Base-by-base conservation (phyloP, 345 rosid genomes). In the Acer saccharum region DNA sequence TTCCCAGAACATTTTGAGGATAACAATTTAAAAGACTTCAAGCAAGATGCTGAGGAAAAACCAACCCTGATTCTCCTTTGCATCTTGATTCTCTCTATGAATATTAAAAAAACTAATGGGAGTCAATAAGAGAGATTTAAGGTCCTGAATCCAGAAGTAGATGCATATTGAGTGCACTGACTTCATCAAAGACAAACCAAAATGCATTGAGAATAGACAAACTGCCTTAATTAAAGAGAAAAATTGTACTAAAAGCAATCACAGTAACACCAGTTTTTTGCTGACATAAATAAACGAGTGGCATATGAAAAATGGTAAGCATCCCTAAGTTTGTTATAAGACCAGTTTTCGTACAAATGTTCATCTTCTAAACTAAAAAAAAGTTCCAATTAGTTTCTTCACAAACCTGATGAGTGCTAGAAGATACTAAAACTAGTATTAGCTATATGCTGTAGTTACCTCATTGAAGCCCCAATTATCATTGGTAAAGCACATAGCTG, bases 401-500 rank as follows among this genome's bases (percentile, higher is more conserved):
- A 63, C 65, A 44, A 58, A 16, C 46, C 7, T 57, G 75, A 72
- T 7, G 10, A 6, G 17, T 21, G 39, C 60, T 69, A 1, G 54
- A 21, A 14, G 63, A 65, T 55, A 9, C 18, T 23, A 70, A 35
- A 71, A 63, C 7, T 70, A 50, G 39, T 35, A 58, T 35, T 54
- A 23, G 21, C 58, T 69, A 12, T 4, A 78, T 20, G 71, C 17
- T 23, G 72, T 29, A 79, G 29, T 76, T 72, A 93, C 99, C 99
- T 95, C 87, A 93, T 81, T 78, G 89, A 83, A 80, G 97, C 89
- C 68, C 99, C 99, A 50, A 92, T 77, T 81, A 93, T 89, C 98
- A 95, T 92, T 20, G 96, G 97, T 71, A 92, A 82, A 75, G 98
- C 91, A 79, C 96, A 90, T 48, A 95, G 83, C 88, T 93, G 99